Evolutionary conservation across 2,329 filamentous ascomycete species (phyloP).

Genomic region (Fusarium staphyleae): DNA sequence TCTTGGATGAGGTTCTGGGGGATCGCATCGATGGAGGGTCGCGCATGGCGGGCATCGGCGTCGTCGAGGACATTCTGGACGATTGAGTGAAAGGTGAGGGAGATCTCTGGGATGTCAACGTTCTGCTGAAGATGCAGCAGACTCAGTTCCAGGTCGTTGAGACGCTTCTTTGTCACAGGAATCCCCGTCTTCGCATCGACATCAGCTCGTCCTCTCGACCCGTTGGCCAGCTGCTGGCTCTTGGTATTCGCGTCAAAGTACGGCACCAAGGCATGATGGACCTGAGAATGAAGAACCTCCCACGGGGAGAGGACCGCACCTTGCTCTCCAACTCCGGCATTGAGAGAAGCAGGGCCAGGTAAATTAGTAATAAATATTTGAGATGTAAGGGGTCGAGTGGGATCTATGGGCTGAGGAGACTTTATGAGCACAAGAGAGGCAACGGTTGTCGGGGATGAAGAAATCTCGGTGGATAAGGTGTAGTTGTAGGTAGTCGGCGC

Average conservation of each 20-base stretch:
- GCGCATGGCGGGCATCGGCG: conserved; percentile 69
- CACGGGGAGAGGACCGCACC: conserved; percentile 81
- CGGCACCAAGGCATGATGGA: conserved; percentile 89
- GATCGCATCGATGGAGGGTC: conserved; percentile 80
- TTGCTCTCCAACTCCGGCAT: conserved; percentile 71
- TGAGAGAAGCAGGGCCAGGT: conserved; percentile 78
- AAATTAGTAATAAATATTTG: conserved; percentile 95
- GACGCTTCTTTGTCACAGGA: conserved; percentile 95
- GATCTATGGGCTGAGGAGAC: conserved; percentile 85
- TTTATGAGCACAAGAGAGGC: conserved; percentile 91
- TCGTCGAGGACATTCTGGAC: conserved; percentile 87
- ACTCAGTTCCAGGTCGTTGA: conserved; percentile 91
- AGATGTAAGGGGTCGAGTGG: conserved; percentile 78
- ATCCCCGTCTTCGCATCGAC: conserved; percentile 93
- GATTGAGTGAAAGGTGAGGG: conserved; percentile 84
- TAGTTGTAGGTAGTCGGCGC: conserved; percentile 71
- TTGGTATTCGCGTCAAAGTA: conserved; percentile 98
- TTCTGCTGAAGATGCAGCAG: conserved; percentile 95
- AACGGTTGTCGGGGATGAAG: conserved; percentile 78
- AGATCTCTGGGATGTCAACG: conserved; percentile 93
- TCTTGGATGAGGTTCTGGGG: conserved; percentile 80
- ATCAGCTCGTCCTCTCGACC: conserved; percentile 76
- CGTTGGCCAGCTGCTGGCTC: conserved; percentile 72
- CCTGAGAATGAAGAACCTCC: conserved; percentile 88
- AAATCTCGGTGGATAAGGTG: conserved; percentile 81